Evolutionary conservation across 192 early-diverging fungal genomes (phyloP), one percentile per base, ranked within the genome.

Genomic region (Lobosporangium transversale): DNA sequence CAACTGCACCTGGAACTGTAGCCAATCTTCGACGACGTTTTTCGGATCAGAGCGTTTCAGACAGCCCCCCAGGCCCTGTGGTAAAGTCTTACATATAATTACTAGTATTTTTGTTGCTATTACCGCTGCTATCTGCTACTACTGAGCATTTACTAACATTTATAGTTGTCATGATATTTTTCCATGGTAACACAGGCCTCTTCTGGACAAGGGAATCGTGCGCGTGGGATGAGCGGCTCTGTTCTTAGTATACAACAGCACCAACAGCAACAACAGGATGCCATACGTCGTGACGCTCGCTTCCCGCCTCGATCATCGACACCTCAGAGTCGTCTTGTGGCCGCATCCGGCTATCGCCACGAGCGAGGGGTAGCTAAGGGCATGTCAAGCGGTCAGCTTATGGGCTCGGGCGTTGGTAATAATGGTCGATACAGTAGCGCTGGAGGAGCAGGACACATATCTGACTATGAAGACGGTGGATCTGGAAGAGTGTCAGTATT

Each of bases 161-260:
- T n/a, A n/a, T n/a, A n/a, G n/a, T n/a, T n/a, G n/a, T n/a, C n/a
- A n/a, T n/a, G n/a, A n/a, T n/a, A n/a, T n/a, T n/a, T n/a, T n/a
- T n/a, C n/a, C n/a, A n/a, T n/a, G n/a, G n/a, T n/a, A n/a, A n/a
- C n/a, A n/a, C n/a, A 52, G 48, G 33, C 27, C 40, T 21, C 62
- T 23, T 27, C 50, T 26, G 11, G 36, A 45, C 57, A 45, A 49
- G 53, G 59, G 11, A 44, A 51, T 30, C 70, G 62, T 49, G 47
- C 62, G n/a, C 53, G 62, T 10, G 70, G 70, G 0, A 64, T 73
- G 62, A 65, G 70, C 17, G 70, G 70, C 0, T 57, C 70, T 21
- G 52, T 40, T 2, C 47, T 30, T 15, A 47, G 31, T 21, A 2
- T 70, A 24, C 51, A 53, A 44, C 62, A 64, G 49, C 60, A 62